Evolutionary conservation across 345 rosid species (phyloP).

Genomic region (Eucalyptus marginata): DNA sequence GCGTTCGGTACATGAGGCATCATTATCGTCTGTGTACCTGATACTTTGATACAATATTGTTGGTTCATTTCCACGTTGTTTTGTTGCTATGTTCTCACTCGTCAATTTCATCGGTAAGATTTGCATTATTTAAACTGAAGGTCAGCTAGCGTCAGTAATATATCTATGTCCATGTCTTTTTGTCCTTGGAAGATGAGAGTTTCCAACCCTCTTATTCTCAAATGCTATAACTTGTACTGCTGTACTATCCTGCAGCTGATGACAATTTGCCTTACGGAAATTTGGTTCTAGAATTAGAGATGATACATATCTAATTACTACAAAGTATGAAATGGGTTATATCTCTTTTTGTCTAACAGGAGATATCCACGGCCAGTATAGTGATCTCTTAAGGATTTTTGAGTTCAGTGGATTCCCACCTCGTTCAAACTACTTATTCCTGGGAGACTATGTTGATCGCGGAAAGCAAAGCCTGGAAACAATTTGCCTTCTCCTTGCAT

Average conservation of each 20-base stretch:
- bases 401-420: constrained; percentile 83
- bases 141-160: background rate
- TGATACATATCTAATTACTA: background rate
- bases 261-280: background rate
- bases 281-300: background rate
- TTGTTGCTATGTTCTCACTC: background rate
- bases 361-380: constrained; percentile 87
- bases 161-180: background rate
- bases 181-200: background rate
- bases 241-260: background rate
- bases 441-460: constrained; percentile 89
- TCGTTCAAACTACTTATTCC: constrained; percentile 68
- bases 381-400: constrained; percentile 83
- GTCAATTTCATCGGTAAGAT: background rate
- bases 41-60: background rate
- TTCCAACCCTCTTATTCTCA: background rate
- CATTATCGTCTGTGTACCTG: background rate
- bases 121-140: background rate
- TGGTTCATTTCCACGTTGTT: background rate
- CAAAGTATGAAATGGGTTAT: background rate
- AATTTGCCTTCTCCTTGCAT: constrained; percentile 80
- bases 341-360: constrained; percentile 22
- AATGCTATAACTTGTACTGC: background rate
- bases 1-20: background rate
- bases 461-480: constrained; percentile 92